These are phyloP conservation scores for Boletus sp. DNA, from an alignment of 768 basidiomycete species.

Conservation along the genomic window DNA sequence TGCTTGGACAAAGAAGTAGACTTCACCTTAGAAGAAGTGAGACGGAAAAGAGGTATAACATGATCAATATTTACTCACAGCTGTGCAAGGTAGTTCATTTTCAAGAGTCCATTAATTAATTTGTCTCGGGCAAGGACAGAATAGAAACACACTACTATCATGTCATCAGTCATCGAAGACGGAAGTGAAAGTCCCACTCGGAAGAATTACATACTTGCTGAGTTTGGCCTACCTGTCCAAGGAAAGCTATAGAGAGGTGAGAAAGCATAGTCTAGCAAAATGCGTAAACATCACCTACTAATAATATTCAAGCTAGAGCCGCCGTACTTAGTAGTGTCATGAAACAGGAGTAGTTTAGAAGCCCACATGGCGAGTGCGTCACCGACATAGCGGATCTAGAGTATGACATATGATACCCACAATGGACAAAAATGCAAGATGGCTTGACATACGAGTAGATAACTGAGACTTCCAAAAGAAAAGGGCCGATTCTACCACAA, in stretches of 20 bases:
- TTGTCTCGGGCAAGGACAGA: too few species aligned
- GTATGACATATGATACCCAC: too few species aligned
- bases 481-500: not conserved
- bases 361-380: slow-evolving; percentile 19
- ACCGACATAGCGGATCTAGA: slow-evolving; percentile 22
- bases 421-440: not conserved
- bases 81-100: not conserved
- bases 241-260: slow-evolving; percentile 8
- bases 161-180: too few species aligned
- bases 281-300: not conserved
- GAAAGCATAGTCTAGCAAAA: not conserved
- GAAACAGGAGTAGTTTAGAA: not conserved
- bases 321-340: not conserved
- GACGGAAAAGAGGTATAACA: not conserved
- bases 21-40: slow-evolving; percentile 7
- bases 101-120: too few species aligned
- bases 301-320: not conserved
- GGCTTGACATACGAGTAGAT: slow-evolving; percentile 14
- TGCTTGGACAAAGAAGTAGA: slow-evolving; percentile 4
- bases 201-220: slow-evolving; percentile 1
- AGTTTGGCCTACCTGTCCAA: not conserved
- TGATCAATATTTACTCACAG: not conserved
- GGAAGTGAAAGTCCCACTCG: too few species aligned
- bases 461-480: slow-evolving; percentile 16
- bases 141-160: too few species aligned